These are phyloP conservation scores for Parascedosporium putredinis DNA, from an alignment of 2,329 filamentous ascomycete species.

Conservation along the genomic window DNA sequence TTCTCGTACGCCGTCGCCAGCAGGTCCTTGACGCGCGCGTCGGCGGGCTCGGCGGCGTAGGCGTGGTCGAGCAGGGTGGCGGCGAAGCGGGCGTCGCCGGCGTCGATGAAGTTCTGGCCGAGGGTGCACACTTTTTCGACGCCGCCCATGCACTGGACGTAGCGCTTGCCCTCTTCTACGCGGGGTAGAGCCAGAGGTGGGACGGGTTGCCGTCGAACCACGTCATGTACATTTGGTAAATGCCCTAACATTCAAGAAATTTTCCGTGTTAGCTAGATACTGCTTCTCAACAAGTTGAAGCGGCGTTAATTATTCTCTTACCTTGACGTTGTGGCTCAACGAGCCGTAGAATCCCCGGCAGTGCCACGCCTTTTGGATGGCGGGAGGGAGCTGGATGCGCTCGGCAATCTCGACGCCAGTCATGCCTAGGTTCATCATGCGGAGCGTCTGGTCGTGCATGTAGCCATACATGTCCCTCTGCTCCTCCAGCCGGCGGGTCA, in stretches of 20 bases:
- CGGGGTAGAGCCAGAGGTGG: conserved; percentile 18
- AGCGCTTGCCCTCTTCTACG: conserved; percentile 22
- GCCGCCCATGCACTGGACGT: conserved; percentile 27
- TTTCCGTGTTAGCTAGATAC: no score
- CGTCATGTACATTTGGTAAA: conserved; percentile 15
- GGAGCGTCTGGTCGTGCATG: conserved; percentile 28
- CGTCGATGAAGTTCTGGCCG: conserved; percentile 18
- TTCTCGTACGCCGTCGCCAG: conserved; percentile 22
- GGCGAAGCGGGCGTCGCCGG: conserved; percentile 26
- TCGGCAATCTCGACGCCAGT: conserved; percentile 30
- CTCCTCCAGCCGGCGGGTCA: conserved; percentile 17
- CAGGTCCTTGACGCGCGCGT: conserved; percentile 12
- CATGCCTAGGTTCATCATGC: conserved; percentile 25
- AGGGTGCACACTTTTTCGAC: conserved; percentile 18
- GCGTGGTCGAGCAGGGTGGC: conserved; percentile 26
- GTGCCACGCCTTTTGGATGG: conserved; percentile 20
- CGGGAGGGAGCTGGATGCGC: conserved; percentile 20
- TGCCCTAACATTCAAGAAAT: no score
- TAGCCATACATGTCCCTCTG: conserved; percentile 30
- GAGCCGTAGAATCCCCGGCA: conserved; percentile 25
- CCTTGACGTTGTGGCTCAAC: conserved; percentile 27
- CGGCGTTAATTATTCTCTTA: no score
- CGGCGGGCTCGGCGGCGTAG: conserved; percentile 18
- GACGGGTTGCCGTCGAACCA: conserved; percentile 16
- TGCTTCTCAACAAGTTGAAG: no score